These are phyloP conservation scores for Caloboletus firmus DNA, from an alignment of 1,284 basidiomycete species.

Conservation along the genomic window DNA sequence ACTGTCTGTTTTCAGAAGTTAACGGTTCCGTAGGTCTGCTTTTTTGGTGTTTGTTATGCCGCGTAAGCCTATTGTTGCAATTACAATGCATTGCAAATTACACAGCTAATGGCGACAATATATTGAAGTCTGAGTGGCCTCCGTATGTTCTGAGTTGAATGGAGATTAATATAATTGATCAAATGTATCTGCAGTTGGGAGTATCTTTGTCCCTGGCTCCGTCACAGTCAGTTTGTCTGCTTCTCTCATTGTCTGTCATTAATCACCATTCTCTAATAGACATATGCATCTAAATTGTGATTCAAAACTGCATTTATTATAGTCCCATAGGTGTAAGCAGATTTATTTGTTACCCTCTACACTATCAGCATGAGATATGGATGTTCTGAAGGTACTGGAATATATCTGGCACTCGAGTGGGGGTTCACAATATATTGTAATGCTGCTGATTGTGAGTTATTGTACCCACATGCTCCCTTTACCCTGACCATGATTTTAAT, in stretches of 20 bases:
- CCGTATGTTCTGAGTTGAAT: background rate
- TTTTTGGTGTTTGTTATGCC: constrained; percentile 10
- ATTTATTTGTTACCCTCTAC: no score
- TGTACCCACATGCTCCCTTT: background rate
- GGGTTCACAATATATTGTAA: background rate
- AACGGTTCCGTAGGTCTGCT: constrained; percentile 7
- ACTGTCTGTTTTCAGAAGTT: background rate
- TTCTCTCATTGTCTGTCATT: background rate
- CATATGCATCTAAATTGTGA: background rate
- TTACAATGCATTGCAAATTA: no score
- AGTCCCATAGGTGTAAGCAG: background rate
- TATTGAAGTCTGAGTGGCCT: background rate
- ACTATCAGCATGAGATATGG: no score
- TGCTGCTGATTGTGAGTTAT: background rate
- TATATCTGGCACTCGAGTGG: background rate
- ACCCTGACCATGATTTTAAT: no score
- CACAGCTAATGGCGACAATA: background rate
- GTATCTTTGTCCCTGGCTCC: background rate
- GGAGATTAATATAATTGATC: background rate
- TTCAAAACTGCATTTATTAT: background rate
- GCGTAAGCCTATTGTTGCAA: constrained; percentile 5
- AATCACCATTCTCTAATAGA: background rate
- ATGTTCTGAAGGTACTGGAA: background rate
- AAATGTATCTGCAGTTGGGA: background rate
- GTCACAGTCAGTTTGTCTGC: background rate